Evolutionary conservation across 208 protist species (phyloP), one percentile per base, ranked within the genome.

Genomic region (Herpetomonas samuelpessoai): DNA sequence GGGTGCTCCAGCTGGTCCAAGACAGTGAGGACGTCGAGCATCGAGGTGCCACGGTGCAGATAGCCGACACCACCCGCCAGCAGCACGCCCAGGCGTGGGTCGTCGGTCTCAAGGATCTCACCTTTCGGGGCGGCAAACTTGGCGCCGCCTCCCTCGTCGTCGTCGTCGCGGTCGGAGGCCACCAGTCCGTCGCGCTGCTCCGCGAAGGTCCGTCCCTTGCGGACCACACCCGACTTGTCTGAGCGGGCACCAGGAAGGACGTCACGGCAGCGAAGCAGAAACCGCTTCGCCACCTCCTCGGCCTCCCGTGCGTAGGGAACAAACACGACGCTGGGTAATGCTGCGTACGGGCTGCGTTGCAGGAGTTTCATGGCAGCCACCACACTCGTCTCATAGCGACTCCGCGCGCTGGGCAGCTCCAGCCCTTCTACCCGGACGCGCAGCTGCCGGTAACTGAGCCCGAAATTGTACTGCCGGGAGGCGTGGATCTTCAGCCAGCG

Each of bases 51-150:
- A 24, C 63, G 72, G 68, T 92, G 81, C 57, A 96, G 55, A 67
- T 88, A 92, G 29, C 68, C 90, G 3, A 96, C 78, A 24, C 86
- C 90, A 19, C 75, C 71, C n/a, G 76, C 67, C 9, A 93, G 71
- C 27, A 83, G 71, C 4, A 92, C 57, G 1, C 68, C 79, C 2
- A 92, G 76, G 1, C 63, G 62, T 1, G 68, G 54, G 48, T 95
- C 82, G 45, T 86, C 76, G 18, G 82, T 64, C 28, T 26, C 16
- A 10, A 12, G n/a, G 46, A 24, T 50, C 57, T 2, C 26, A 19
- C 16, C 31, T 30, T 9, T 31, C n/a, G 6, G 6, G 24, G 4
- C 14, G 10, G 6, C 53, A n/a, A 7, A 6, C n/a, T 51, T 6
- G 4, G 26, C 22, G 19, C n/a, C 6, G 9, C 45, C 19, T 54